Evolutionary conservation across 306 rosid species (phyloP), one percentile per base, ranked within the genome.

Genomic region (Canavalia gladiata): DNA sequence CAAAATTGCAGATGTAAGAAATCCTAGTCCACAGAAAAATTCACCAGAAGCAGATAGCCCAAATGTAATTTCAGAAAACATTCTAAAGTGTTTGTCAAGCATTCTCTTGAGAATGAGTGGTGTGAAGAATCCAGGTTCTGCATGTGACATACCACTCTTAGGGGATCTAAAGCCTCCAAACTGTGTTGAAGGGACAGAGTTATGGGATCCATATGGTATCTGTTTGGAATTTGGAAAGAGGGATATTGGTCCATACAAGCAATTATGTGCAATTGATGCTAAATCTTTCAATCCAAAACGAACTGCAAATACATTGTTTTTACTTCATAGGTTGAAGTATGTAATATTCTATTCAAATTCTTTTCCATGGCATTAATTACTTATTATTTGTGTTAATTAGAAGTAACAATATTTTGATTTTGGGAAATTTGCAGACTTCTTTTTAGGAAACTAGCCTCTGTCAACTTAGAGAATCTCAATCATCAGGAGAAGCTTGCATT

Each of bases 401-500:
- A 56, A 69, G 50, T 74, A 39, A 12, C 7, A 77, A 3, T 43
- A 34, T 43, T 77, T 65, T 72, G 68, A 33, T 89, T 66, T 72
- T 72, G 64, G 34, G 39, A 81, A 86, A 55, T 78, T 59, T 86
- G 84, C 92, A 95, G 99, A 83, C 78, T 91, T 77, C 92, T 93
- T 34, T 83, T 91, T 1, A 88, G 94, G 82, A 93, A 90, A 89
- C 90, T 95, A 81, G 91, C 91, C 54, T 82, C 93, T 41, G 96
- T 88, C 82, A 90, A 88, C 81, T 83, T 95, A 67, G 86, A 87
- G 77, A 83, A 66, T 51, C 99, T 90, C 73, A 86, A 81, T 18
- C 96, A 90, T 82, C 99, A 93, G 82, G 97, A 93, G 88, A 93
- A 95, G 85, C 97, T 95, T 70, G 98, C 99, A 2, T 95, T 95